These are phyloP conservation scores for Rhodosporidiobolus sp. DNA, from an alignment of 768 basidiomycete genomes.

Conservation along the genomic window DNA sequence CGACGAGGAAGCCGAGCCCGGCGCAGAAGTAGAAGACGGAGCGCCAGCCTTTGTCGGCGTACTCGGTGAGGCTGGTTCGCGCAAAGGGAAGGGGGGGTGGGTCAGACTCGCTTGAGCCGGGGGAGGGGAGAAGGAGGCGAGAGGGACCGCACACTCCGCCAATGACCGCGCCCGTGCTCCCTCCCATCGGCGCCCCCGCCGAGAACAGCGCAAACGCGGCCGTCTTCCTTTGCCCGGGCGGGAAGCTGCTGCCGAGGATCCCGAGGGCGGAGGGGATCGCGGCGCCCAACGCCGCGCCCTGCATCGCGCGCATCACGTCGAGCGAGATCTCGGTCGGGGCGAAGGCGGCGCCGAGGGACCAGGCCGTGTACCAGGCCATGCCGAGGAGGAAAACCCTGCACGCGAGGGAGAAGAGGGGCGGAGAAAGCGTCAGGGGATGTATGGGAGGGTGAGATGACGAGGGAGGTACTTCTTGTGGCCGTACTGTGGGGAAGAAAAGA, in stretches of 20 bases:
- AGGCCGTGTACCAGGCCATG: slow-evolving; percentile 56
- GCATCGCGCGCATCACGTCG: slow-evolving; percentile 68
- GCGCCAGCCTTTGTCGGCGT: slow-evolving; percentile 59
- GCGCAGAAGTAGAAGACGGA: slow-evolving; percentile 62
- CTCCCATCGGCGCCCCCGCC: slow-evolving; percentile 80
- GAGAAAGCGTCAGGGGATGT: not conserved
- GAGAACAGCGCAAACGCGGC: slow-evolving; percentile 78
- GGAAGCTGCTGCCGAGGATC: slow-evolving; percentile 75
- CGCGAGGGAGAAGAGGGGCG: not conserved
- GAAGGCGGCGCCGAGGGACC: slow-evolving; percentile 66
- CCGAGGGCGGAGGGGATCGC: slow-evolving; percentile 63
- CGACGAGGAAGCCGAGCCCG: slow-evolving; percentile 58
- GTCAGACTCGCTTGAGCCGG: not conserved
- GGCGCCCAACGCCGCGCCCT: slow-evolving; percentile 77
- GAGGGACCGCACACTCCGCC: slow-evolving; percentile 70
- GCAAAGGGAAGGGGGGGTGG: not conserved
- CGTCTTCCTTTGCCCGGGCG: slow-evolving; percentile 63
- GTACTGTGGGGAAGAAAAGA: slow-evolving; percentile 48
- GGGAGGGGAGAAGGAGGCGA: slow-evolving; percentile 48
- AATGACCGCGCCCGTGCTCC: slow-evolving; percentile 63
- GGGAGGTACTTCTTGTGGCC: slow-evolving; percentile 59
- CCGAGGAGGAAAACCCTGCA: slow-evolving; percentile 61
- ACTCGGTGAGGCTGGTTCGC: slow-evolving; percentile 13
- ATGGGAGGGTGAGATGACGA: not conserved
- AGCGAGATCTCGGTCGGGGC: slow-evolving; percentile 60